phyloP scores from a whole-genome alignment of 1,284 basidiomycete species.

The Polyporus tsugae region DNA sequence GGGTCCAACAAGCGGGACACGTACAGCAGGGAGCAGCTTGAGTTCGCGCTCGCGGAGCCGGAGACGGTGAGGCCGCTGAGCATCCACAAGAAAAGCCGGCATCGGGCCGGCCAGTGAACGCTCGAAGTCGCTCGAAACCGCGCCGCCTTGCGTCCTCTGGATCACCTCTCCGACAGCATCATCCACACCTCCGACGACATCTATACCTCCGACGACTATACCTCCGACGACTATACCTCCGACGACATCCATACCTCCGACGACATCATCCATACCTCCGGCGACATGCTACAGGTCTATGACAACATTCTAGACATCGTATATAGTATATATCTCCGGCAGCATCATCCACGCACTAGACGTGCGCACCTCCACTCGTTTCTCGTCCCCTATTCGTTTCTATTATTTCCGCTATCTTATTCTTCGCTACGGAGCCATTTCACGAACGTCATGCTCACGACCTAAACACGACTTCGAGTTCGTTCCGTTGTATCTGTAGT shows the following conservation, averaged over 20 bases:
- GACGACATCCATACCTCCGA: background rate
- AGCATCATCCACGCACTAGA: background rate
- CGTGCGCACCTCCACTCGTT: constrained; percentile 11
- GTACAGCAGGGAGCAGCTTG: constrained; percentile 17
- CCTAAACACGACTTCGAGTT: background rate
- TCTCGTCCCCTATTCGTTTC: background rate
- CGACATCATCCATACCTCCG: background rate
- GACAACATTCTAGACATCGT: background rate
- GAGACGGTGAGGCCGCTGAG: constrained; percentile 26
- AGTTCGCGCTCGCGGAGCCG: constrained; percentile 24
- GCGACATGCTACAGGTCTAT: background rate
- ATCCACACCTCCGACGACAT: background rate
- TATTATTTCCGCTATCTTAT: background rate
- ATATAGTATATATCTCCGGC: constrained; percentile 1
- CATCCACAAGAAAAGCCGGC: constrained; percentile 17
- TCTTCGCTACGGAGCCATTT: background rate
- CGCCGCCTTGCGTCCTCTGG: background rate
- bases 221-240: background rate
- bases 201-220: background rate
- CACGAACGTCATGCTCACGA: background rate
- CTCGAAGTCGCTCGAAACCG: background rate
- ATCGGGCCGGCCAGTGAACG: background rate
- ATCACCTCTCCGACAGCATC: background rate
- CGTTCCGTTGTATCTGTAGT: background rate
- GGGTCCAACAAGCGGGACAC: background rate